phyloP scores from a whole-genome alignment of 2,329 filamentous ascomycete species.

The Trichoderma cornu-damae region DNA sequence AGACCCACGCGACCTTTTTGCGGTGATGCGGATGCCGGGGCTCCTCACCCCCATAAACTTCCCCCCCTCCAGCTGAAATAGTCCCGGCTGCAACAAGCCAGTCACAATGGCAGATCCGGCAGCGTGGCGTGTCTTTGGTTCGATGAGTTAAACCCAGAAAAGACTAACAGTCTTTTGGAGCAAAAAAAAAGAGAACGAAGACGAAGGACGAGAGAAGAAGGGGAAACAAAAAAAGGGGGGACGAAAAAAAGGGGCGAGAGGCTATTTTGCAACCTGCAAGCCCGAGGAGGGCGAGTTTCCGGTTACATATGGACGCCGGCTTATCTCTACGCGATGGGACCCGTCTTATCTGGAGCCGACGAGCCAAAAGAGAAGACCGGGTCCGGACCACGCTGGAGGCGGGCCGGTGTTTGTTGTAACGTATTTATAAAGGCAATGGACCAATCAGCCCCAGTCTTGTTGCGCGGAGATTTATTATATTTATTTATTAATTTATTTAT shows the following conservation, averaged over 20 bases:
- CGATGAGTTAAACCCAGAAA: not conserved
- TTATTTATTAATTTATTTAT: too few relatives aligned
- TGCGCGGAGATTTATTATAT: not conserved
- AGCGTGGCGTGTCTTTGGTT: not conserved
- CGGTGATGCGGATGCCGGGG: not conserved
- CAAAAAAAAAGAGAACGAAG: not conserved
- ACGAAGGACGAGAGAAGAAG: too few relatives aligned
- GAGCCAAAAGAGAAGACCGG: not conserved
- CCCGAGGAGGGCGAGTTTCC: not conserved
- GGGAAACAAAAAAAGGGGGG: not conserved
- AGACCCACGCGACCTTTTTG: not conserved
- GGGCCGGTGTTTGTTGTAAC: too few relatives aligned
- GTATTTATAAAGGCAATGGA: not conserved
- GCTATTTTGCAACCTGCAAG: not conserved
- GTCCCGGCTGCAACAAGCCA: not conserved
- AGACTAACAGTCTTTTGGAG: not conserved
- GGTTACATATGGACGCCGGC: not conserved
- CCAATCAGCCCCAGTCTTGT: too few relatives aligned
- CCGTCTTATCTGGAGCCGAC: conserved; percentile 1
- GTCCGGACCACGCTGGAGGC: not conserved
- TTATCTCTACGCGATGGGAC: not conserved
- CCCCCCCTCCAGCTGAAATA: not conserved
- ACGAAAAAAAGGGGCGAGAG: not conserved
- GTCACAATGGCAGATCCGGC: not conserved
- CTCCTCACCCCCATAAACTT: too few relatives aligned